Conservation (phyloP, 1,284 basidiomycete genomes). For the Puccinia coronata region DNA sequence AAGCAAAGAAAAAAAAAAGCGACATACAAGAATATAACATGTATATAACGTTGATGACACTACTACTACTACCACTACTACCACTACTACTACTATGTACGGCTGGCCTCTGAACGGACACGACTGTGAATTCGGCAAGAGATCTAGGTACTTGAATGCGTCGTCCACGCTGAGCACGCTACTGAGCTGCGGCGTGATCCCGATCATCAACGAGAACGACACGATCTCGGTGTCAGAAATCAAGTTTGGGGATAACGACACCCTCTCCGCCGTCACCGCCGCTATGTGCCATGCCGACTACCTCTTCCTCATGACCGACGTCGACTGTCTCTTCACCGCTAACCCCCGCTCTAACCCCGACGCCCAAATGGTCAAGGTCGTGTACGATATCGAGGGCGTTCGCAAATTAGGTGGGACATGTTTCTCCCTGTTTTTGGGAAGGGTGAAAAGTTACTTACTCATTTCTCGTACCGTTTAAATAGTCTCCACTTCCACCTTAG, state of each 20-base stretch:
- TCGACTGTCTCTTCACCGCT: conserved; percentile 91
- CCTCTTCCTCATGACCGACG: conserved; percentile 93
- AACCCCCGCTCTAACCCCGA: conserved; percentile 87
- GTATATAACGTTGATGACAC: too few relatives aligned
- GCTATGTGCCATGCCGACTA: conserved; percentile 98
- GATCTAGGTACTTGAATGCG: conserved; percentile 88
- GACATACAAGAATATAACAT: too few relatives aligned
- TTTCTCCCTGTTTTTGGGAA: neutral
- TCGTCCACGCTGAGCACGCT: conserved; percentile 89
- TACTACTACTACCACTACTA: too few relatives aligned
- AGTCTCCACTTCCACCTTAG: conserved; percentile 89
- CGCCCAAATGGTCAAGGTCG: conserved; percentile 77
- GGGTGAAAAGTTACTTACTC: neutral
- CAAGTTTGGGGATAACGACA: conserved; percentile 99
- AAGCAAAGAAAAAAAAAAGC: too few relatives aligned
- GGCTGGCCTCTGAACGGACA: conserved; percentile 29
- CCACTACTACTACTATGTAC: too few relatives aligned
- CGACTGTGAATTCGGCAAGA: conserved; percentile 62
- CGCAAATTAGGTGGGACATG: conserved; percentile 70
- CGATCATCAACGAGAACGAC: conserved; percentile 95
- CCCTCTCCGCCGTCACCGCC: conserved; percentile 91
- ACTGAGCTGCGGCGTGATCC: conserved; percentile 83
- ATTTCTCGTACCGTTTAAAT: conserved; percentile 20
- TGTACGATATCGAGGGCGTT: conserved; percentile 78
- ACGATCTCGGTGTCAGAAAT: conserved; percentile 77